Conservation (phyloP, 441 rosid species). For the Geranium incanum region DNA sequence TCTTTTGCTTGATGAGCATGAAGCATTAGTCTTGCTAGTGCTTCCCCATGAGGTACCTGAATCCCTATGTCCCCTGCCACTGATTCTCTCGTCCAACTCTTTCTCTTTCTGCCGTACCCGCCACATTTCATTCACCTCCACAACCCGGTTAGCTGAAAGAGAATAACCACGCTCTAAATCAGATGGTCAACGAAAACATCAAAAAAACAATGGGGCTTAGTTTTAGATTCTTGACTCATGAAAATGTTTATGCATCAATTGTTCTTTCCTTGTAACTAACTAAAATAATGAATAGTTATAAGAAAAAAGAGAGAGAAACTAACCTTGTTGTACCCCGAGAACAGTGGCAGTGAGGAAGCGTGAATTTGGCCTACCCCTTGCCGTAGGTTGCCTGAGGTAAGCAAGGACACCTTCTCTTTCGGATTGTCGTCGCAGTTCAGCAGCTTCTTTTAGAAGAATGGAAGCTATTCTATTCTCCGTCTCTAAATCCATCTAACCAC, state of each 20-base stretch:
- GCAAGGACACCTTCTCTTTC: constrained; percentile 66
- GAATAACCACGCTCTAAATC: not conserved
- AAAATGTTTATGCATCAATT: too few species aligned
- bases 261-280: not conserved
- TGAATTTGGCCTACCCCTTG: constrained; percentile 67
- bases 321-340: constrained; percentile 85
- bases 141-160: constrained; percentile 67
- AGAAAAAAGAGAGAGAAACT: not conserved
- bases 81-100: constrained; percentile 35
- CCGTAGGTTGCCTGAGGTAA: constrained; percentile 59
- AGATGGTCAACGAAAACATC: not conserved
- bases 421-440: constrained; percentile 67
- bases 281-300: not conserved
- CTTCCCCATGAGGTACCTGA: constrained; percentile 21
- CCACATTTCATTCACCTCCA: constrained; percentile 94
- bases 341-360: constrained; percentile 86
- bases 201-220: not conserved
- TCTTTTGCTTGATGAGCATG: constrained; percentile 42
- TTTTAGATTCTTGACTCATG: not conserved
- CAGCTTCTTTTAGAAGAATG: constrained; percentile 78
- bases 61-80: constrained; percentile 31
- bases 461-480: constrained; percentile 86
- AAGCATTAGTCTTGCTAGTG: constrained; percentile 23
- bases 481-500: constrained; percentile 60
- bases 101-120: constrained; percentile 60